These are phyloP conservation scores for Lactuca saligna DNA, from an alignment of 129 eudicot genomes.

Conservation along the genomic window DNA sequence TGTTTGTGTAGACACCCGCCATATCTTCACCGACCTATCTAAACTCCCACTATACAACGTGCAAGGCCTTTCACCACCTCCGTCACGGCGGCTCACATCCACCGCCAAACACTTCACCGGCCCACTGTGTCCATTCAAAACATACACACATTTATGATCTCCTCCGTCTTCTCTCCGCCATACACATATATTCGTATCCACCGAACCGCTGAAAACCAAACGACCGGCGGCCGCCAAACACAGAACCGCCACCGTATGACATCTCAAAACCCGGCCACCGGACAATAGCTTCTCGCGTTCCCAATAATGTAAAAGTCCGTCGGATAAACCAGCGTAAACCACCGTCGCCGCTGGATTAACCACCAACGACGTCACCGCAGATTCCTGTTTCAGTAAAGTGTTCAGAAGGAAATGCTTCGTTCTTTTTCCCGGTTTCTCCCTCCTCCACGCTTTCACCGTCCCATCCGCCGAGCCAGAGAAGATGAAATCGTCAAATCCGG, in stretches of 20 bases:
- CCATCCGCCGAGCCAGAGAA: conserved; percentile 74
- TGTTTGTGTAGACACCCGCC: conserved; percentile 51
- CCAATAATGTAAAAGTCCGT: conserved; percentile 65
- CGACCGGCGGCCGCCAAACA: conserved; percentile 52
- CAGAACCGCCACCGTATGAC: conserved; percentile 57
- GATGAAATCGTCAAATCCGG: conserved; percentile 54
- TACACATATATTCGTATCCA: conserved; percentile 64
- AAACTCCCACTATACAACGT: conserved; percentile 72
- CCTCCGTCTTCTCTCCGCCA: conserved; percentile 73
- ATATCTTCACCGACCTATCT: conserved; percentile 74
- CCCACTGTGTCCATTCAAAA: conserved; percentile 74
- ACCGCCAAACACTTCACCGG: conserved; percentile 75
- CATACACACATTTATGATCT: conserved; percentile 56
- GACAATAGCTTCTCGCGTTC: conserved; percentile 49
- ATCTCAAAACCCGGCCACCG: conserved; percentile 57
- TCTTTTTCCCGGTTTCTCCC: conserved; percentile 66
- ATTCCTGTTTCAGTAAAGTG: conserved; percentile 59
- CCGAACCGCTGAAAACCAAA: conserved; percentile 70
- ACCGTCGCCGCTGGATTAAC: conserved; percentile 38
- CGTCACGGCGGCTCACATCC: conserved; percentile 22
- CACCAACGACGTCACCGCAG: conserved; percentile 63
- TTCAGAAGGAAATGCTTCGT: conserved; percentile 61
- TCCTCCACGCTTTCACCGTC: conserved; percentile 57
- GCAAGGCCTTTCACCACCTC: conserved; percentile 30
- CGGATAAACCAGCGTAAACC: conserved; percentile 72